Evolutionary conservation across 805 yeast species (phyloP), one percentile per base, ranked within the genome.

Genomic region (Pichia occidentalis): DNA sequence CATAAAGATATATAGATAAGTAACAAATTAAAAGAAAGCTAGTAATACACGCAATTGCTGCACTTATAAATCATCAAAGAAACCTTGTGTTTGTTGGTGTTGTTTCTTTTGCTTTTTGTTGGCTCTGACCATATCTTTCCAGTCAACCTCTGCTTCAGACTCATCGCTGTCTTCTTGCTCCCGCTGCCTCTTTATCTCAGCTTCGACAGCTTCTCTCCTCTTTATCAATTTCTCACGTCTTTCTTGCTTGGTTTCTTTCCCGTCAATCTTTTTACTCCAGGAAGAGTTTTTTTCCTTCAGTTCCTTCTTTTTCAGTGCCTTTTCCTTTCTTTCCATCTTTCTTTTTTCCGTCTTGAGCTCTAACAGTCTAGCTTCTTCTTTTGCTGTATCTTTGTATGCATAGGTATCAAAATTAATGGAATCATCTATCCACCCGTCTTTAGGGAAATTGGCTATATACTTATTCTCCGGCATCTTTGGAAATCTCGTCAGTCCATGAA

Each of bases 401-500:
- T 73, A 85, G 1, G 58, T 64, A 45, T 82, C 85, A 75, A 85
- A 71, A 48, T 85, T 80, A 14, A 87, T 66, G 3, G 64, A 64
- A 21, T 65, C 66, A 14, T 63, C 69, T 2, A 78, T 70, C 86
- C 88, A 85, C 1, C 96, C 97, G 44, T 76, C 79, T 35, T 70
- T 74, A 0, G 87, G 84, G 51, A 77, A 61, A 10, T 59, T 47
- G 3, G 68, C 73, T 2, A 78, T 63, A 48, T 70, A 65, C 37
- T 64, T 65, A 17, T 79, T 71, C 54, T 92, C 99, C 0, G 98
- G 98, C 97, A 94, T 92, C 49, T 79, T 76, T 7, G 99, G 99
- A 42, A 90, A 61, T 48, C 96, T 69, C 29, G 85, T 60, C 2
- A 92, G 59, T 1, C 96, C 95, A 57, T 83, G 87, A 64, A 84